Percentiles rank a stretch among this genome's conserved stretches.
Conservation (phyloP, 768 basidiomycete genomes). For the Mrakia gelida region DNA sequence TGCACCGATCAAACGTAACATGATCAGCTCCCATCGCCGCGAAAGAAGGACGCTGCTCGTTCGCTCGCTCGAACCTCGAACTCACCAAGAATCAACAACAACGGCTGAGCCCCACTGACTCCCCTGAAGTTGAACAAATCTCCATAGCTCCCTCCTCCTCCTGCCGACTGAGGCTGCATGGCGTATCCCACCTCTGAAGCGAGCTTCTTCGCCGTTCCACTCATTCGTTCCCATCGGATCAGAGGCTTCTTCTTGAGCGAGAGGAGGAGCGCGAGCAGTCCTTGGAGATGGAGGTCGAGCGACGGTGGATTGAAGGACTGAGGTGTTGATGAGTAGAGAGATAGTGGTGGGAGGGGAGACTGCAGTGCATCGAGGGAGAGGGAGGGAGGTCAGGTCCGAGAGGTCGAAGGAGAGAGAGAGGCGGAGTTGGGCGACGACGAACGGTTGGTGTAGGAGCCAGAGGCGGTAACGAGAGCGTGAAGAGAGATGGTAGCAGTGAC, state of each 20-base stretch:
- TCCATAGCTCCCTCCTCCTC: slow-evolving; percentile 61
- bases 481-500: slow-evolving; percentile 76
- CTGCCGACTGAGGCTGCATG: slow-evolving; percentile 56
- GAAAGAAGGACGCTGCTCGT: too few species aligned
- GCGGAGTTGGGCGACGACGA: slow-evolving; percentile 38
- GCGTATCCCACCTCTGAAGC: slow-evolving; percentile 60
- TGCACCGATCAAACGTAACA: slow-evolving; percentile 8
- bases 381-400: slow-evolving; percentile 38
- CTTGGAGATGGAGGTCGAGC: slow-evolving; percentile 71
- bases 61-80: background rate
- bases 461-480: slow-evolving; percentile 77
- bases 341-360: slow-evolving; percentile 35
- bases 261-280: slow-evolving; percentile 76
- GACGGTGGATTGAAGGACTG: slow-evolving; percentile 48
- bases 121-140: slow-evolving; percentile 86
- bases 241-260: slow-evolving; percentile 94
- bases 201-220: slow-evolving; percentile 82
- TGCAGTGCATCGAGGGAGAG: slow-evolving; percentile 10
- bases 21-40: background rate
- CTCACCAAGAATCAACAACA: slow-evolving; percentile 71
- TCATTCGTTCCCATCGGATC: slow-evolving; percentile 91
- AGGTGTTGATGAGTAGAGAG: slow-evolving; percentile 25
- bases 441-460: slow-evolving; percentile 50
- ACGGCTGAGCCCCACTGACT: slow-evolving; percentile 72
- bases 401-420: slow-evolving; percentile 74